Evolutionary conservation across 2,329 filamentous ascomycete species (phyloP), one percentile per base, ranked within the genome.

Genomic region (Zymoseptoria brevis): DNA sequence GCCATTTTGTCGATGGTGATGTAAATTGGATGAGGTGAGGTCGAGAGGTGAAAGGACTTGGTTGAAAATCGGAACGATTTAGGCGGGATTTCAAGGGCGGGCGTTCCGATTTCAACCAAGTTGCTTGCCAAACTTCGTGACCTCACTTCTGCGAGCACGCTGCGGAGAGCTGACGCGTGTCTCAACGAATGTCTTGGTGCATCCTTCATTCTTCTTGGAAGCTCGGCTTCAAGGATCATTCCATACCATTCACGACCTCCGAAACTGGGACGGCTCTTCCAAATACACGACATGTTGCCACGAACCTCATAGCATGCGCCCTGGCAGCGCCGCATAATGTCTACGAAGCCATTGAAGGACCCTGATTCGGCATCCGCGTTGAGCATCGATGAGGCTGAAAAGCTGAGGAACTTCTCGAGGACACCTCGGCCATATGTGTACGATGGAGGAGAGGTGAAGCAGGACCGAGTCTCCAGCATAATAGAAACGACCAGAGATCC

Each of bases 341-440:
- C 35, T 45, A 45, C 35, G 16, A 45, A 45, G 35, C 35, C 35
- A 45, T 45, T 45, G 35, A n/a, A 45, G 35, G 35, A 56, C 51
- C 29, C 51, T 16, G 51, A 53, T 29, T 29, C 22, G 22, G 54
- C 55, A 54, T 29, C 19, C 6, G 16, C 35, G 30, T 55, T 61
- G 50, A 63, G 30, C 57, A 52, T 57, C 49, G 59, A 60, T 21
- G 64, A 67, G 26, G 59, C 61, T 11, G 60, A 65, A 49, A 49
- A 54, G 35, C 53, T 64, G 19, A 57, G 61, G 54, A 53, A 60
- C 2, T 59, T 65, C 55, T 59, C 61, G n/a, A 60, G 68, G 50
- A 70, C 68, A 16, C 69, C 69, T 16, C 63, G 68, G 21, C 69
- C 69, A n/a, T 71, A 71, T 48, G 56, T 60, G 24, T 64, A 64